phyloP scores from a whole-genome alignment of 768 basidiomycete genomes.

The Mrakia hoshinonis region DNA sequence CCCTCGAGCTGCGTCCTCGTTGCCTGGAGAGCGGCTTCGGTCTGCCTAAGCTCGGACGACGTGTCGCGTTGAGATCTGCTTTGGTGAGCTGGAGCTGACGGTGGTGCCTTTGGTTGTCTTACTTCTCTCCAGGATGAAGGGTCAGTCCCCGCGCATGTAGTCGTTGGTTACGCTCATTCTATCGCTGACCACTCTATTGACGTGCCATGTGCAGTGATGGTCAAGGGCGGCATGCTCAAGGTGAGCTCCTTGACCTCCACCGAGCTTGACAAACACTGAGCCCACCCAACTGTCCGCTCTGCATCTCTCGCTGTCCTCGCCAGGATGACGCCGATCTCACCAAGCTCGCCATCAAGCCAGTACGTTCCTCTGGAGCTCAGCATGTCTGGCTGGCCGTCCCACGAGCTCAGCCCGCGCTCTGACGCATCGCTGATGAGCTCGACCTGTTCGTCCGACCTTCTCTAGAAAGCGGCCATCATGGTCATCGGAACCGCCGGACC shows the following conservation, averaged over 20 bases:
- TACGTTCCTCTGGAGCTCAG: conserved; percentile 40
- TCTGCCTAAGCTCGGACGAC: no score
- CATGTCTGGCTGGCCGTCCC: neutral
- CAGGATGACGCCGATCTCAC: conserved; percentile 82
- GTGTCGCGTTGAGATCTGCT: no score
- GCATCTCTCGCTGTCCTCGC: neutral
- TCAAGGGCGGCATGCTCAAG: conserved; percentile 85
- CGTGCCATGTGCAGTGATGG: conserved; percentile 55
- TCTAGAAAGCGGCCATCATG: conserved; percentile 77
- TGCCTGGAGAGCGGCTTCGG: no score
- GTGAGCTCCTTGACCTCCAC: conserved; percentile 41
- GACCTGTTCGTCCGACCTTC: neutral
- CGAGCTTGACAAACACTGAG: neutral
- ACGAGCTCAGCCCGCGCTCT: neutral
- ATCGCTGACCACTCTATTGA: no score
- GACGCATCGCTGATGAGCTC: neutral
- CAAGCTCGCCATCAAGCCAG: conserved; percentile 73
- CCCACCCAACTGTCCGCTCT: neutral
- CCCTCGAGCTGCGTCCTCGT: neutral
- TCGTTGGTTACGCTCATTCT: neutral
- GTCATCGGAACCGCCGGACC: conserved; percentile 91
- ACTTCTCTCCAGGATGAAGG: no score
- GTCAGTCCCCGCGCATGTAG: neutral
- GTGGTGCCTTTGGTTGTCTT: no score
- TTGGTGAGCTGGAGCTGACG: no score